Percentiles rank a stretch among this genome's conserved stretches.
phyloP scores from a whole-genome alignment of 768 basidiomycete genomes.

The Kwoniella sp. region DNA sequence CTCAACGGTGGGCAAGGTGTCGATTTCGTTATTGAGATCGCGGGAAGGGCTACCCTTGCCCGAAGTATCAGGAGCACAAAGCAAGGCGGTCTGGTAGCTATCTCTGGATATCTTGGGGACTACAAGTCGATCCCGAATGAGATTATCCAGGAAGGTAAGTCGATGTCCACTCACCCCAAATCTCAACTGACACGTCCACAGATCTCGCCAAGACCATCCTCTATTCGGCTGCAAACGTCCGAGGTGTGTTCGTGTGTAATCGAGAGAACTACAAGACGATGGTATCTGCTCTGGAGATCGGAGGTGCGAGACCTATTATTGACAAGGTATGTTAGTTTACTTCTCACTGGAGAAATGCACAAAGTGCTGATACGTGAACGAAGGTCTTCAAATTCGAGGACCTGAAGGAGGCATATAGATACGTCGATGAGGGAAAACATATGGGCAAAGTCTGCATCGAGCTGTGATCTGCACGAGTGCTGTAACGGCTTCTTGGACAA shows the following conservation, averaged over 20 bases:
- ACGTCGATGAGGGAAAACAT: slow-evolving; percentile 63
- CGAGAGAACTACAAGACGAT: slow-evolving; percentile 66
- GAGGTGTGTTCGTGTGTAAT: slow-evolving; percentile 50
- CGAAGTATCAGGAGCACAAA: slow-evolving; percentile 40
- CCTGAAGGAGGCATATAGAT: slow-evolving; percentile 61
- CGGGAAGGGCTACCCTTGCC: slow-evolving; percentile 40
- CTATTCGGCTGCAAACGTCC: slow-evolving; percentile 56
- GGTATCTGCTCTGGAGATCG: slow-evolving; percentile 60
- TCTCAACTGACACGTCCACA: slow-evolving; percentile 1
- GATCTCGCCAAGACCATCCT: slow-evolving; percentile 57
- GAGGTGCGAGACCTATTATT: slow-evolving; percentile 61
- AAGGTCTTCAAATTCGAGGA: slow-evolving; percentile 62
- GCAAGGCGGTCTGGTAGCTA: slow-evolving; percentile 45
- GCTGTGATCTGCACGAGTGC: too few species aligned
- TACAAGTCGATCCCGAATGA: slow-evolving; percentile 37
- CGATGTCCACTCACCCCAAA: not conserved
- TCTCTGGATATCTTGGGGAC: slow-evolving; percentile 45
- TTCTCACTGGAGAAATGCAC: not conserved
- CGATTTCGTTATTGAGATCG: slow-evolving; percentile 50
- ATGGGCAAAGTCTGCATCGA: slow-evolving; percentile 61
- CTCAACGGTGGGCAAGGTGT: slow-evolving; percentile 53
- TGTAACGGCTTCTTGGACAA: too few species aligned
- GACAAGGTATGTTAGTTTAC: slow-evolving; percentile 58
- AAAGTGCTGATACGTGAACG: not conserved
- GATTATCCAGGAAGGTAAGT: slow-evolving; percentile 38